phyloP scores from a whole-genome alignment of 371 early-diverging fungal species.

The Choanephora cucurbitarum region DNA sequence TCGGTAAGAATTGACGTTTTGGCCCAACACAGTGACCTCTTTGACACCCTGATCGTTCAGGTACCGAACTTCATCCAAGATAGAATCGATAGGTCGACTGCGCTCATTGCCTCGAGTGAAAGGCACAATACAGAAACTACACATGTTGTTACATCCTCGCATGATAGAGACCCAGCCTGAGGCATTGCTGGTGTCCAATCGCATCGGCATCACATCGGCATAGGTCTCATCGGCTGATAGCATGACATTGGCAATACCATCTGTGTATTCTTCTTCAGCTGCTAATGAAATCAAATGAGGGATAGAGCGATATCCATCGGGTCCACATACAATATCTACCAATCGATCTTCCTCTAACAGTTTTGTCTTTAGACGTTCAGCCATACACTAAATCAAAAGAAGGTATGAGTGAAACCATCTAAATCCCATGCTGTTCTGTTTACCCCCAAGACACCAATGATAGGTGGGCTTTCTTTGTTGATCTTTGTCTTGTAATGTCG shows the following conservation, averaged over 20 bases:
- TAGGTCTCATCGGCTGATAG: slow-evolving; percentile 85
- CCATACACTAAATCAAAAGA: slow-evolving; percentile 58
- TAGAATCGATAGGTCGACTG: slow-evolving; percentile 73
- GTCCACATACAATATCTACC: slow-evolving; percentile 82
- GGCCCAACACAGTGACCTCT: slow-evolving; percentile 79
- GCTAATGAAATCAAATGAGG: slow-evolving; percentile 72
- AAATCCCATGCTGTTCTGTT: slow-evolving; percentile 8
- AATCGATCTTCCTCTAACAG: slow-evolving; percentile 71
- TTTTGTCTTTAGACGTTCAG: slow-evolving; percentile 75
- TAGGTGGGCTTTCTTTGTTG: slow-evolving; percentile 53
- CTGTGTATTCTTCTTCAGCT: slow-evolving; percentile 59
- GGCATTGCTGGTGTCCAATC: slow-evolving; percentile 61
- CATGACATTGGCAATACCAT: slow-evolving; percentile 80
- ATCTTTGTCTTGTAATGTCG: slow-evolving; percentile 59
- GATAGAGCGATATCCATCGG: slow-evolving; percentile 78
- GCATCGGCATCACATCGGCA: slow-evolving; percentile 78
- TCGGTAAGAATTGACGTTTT: slow-evolving; percentile 83
- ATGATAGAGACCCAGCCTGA: slow-evolving; percentile 75
- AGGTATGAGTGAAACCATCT: not conserved
- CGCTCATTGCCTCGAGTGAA: slow-evolving; percentile 75
- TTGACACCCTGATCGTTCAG: slow-evolving; percentile 73
- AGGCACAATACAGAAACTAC: slow-evolving; percentile 80
- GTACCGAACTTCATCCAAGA: slow-evolving; percentile 66
- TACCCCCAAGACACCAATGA: slow-evolving; percentile 80
- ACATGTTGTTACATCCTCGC: slow-evolving; percentile 88